Conservation (phyloP, 345 rosid species). For the Camelina hispida region DNA sequence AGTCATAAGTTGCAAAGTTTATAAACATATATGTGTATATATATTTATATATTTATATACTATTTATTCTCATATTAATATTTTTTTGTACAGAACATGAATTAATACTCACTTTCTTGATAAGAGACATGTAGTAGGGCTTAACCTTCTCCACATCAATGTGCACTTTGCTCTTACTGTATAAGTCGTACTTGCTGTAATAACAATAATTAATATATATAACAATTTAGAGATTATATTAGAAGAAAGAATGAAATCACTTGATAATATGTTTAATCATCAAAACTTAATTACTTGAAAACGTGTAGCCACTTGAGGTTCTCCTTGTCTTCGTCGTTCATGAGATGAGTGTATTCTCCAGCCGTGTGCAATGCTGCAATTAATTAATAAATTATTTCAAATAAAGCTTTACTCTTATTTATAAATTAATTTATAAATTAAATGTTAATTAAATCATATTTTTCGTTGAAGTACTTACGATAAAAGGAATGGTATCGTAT, state of each 20-base stretch:
- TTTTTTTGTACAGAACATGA: background rate
- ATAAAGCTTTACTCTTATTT: background rate
- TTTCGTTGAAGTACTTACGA: slow-evolving; percentile 42
- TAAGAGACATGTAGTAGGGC: slow-evolving; percentile 68
- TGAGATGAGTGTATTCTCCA: slow-evolving; percentile 58
- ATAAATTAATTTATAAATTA: no score
- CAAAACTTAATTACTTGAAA: slow-evolving; percentile 56
- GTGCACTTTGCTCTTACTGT: slow-evolving; percentile 68
- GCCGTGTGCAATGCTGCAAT: slow-evolving; percentile 59
- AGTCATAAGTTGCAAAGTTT: background rate
- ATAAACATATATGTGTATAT: background rate
- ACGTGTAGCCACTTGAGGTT: slow-evolving; percentile 64
- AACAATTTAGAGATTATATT: background rate
- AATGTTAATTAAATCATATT: background rate
- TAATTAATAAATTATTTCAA: background rate
- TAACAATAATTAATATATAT: background rate
- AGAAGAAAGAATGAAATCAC: background rate
- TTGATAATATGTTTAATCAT: background rate
- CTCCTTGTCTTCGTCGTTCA: slow-evolving; percentile 61
- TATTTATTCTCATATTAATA: background rate
- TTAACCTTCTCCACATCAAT: slow-evolving; percentile 65
- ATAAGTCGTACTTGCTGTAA: slow-evolving; percentile 69
- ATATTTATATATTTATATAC: background rate
- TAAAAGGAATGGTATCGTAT: slow-evolving; percentile 69
- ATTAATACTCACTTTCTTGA: slow-evolving; percentile 51